Evolutionary conservation across 169 alveolate genomes (phyloP), one percentile per base, ranked within the genome.

Genomic region (Cystoisospora suis): DNA sequence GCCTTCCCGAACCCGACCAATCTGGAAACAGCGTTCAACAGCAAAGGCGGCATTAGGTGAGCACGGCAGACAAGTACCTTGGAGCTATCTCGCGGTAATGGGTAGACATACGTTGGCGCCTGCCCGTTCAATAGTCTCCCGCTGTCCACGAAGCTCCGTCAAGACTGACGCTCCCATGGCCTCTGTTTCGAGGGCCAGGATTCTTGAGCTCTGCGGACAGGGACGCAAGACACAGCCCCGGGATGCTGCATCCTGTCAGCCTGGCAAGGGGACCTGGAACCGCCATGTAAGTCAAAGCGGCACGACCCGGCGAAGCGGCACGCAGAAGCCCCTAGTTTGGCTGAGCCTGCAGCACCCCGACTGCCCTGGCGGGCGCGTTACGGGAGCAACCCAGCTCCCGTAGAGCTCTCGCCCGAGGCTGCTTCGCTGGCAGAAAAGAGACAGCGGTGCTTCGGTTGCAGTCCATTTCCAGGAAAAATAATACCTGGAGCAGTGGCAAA

Each of bases 141-240:
- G 38, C 45, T 72, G 83, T 0, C 56, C 53, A 17, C 53, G 83
- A 6, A 72, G 32, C 45, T 72, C 83, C 7, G 83, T 72, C 53
- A 72, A 40, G 3, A 72, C 32, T 4, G 9, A 40, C 58, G 58
- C 23, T 36, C 83, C 83, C 7, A 72, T 46, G 34, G 42, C 83
- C 32, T 72, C 83, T 1, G 83, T 72, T 56, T 72, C 83, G n/a
- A 72, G 83, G 38, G 83, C 83, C 83, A 72, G 56, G 42, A 72
- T 56, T 34, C 83, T 34, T 36, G 83, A 72, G 83, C 83, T 36
- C 83, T 72, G 83, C 4, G 42, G 23, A 27, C n/a, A 38, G 20
- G 3, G 20, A 20, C 15, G 56, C 53, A 36, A 40, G 32, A 40
- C 83, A 36, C 58, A 12, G 23, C 29, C 65, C 12, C 65, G 29